phyloP scores from a whole-genome alignment of 495 filamentous ascomycete genomes.

The Evernia prunastri region DNA sequence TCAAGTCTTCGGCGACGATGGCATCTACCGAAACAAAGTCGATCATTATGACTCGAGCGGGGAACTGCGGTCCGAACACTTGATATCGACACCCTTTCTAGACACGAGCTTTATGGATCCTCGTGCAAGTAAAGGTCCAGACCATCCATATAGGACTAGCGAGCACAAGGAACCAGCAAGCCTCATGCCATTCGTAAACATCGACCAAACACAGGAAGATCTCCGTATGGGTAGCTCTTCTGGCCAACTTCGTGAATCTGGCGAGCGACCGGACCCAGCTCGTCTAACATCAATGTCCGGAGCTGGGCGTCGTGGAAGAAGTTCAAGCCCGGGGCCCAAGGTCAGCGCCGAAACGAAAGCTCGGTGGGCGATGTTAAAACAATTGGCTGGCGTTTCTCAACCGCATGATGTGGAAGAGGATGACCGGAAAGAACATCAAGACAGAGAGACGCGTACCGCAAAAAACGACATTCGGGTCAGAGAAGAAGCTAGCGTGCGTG shows the following conservation, averaged over 20 bases:
- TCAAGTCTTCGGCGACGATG: background rate
- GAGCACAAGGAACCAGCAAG: background rate
- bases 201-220: background rate
- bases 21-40: background rate
- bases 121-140: background rate
- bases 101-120: background rate
- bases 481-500: background rate
- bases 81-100: background rate
- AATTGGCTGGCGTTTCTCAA: constrained; percentile 12
- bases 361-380: constrained; percentile 19
- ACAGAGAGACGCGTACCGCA: background rate
- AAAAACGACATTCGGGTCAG: background rate
- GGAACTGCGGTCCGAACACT: background rate
- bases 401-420: background rate
- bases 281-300: background rate
- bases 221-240: background rate
- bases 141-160: background rate
- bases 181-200: background rate
- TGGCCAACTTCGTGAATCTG: background rate
- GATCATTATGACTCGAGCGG: background rate
- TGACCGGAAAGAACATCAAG: background rate
- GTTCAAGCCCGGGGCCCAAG: constrained; percentile 3
- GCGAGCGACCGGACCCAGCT: background rate
- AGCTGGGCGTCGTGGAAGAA: background rate
- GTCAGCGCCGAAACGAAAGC: constrained; percentile 17